Evolutionary conservation across 352 stramenopile genomes (phyloP).

Genomic region (Globisporangium parvum): DNA sequence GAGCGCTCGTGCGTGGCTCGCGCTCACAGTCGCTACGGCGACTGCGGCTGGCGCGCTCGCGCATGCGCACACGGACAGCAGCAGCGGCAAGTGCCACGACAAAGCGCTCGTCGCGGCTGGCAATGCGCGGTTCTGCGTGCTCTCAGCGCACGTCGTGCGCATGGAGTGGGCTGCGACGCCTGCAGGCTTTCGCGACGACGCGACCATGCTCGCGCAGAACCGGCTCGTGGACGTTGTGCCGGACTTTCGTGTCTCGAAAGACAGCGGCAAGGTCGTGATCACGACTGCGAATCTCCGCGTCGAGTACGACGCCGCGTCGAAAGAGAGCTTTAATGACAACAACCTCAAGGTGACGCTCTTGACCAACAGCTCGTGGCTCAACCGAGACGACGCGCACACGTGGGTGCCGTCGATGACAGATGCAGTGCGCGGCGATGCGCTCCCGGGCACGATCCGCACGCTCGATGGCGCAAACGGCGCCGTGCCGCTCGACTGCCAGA

Average conservation of each 20-base stretch:
- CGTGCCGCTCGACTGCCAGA: constrained; percentile 23
- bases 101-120: constrained; percentile 17
- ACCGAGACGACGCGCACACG: background rate
- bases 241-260: constrained; percentile 9
- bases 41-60: background rate
- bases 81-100: constrained; percentile 10
- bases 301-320: constrained; percentile 16
- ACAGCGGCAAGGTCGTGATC: constrained; percentile 16
- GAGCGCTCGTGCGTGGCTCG: constrained; percentile 6
- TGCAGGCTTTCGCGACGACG: constrained; percentile 16
- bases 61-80: background rate
- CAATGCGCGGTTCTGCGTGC: constrained; percentile 29
- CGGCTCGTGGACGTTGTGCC: constrained; percentile 15
- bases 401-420: constrained; percentile 22
- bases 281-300: constrained; percentile 13
- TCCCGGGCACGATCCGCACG: constrained; percentile 31
- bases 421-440: constrained; percentile 13
- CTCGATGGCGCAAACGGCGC: constrained; percentile 28
- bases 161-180: constrained; percentile 20
- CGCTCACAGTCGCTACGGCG: background rate
- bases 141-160: constrained; percentile 27
- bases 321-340: constrained; percentile 18
- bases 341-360: constrained; percentile 22
- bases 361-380: background rate
- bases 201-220: constrained; percentile 20